Base-by-base conservation (phyloP, 768 basidiomycete species). In the Tylopilus subfusipes region DNA sequence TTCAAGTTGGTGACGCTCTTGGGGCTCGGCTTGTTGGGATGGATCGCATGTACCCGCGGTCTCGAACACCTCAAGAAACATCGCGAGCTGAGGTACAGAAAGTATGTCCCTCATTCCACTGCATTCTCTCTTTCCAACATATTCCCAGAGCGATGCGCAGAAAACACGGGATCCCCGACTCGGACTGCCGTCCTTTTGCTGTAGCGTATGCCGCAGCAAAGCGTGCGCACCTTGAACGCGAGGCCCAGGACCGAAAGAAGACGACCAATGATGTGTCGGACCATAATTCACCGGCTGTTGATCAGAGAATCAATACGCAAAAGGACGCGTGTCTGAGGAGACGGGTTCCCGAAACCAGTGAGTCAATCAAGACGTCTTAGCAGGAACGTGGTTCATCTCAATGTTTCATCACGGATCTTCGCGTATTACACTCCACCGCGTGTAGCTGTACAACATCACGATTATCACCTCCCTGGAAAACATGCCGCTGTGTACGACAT, bases 141-240 rank as follows among this genome's bases (percentile, higher is more conserved):
- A 31, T 54, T 57, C 53, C 13, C 59, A 90, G 88, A 62, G 77
- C 83, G 58, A 83, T 84, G 77, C 82, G 90, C 56, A 76, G 90
- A 59, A 77, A 81, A 72, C 82, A 90, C 65, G 91, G 90, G 43
- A 93, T 93, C 55, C 91, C 90, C 18, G 90, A 93, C 75, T 78
- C 76, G 53, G 90, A 93, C 75, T 78, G 83, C 58, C 79, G 90
- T 30, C 88, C 90, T 13, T 93, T 93, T 77, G 88, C 87, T 68
- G 87, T 92, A 58, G 91, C 90, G n/a, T 90, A 88, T 70, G 81
- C 88, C 59, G 88, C 86, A 54, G 85, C 83, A 36, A 72, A 78
- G 56, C 77, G 77, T 51, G 73, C 78, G 43, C 79, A 81, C 57
- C 76, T 82, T 63, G 81, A 86, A 62, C 71, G 70, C 50, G 73